Evolutionary conservation across 1,284 basidiomycete species (phyloP), one percentile per base, ranked within the genome.

Genomic region (Ganoderma resinaceum): DNA sequence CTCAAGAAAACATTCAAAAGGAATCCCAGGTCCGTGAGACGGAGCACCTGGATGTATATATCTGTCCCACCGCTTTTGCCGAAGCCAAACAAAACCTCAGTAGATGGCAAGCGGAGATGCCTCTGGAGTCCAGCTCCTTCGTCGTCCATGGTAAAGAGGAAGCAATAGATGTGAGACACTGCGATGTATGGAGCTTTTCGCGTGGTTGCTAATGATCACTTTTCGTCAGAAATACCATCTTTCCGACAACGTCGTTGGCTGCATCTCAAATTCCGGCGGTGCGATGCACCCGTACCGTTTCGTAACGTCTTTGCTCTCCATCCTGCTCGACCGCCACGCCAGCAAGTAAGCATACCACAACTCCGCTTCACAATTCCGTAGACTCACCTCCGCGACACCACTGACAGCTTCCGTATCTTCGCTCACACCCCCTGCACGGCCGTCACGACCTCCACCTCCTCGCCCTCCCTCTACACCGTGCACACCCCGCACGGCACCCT

Each of bases 401-500:
- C 37, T 38, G 37, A 12, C 71, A 85, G 85, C 65, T 82, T 86
- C 72, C 74, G 76, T 26, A 72, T 86, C 43, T 79, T 79, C 58
- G 81, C 82, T 26, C 78, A 82, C 38, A 84, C 81, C 3, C 82
- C 84, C 2, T 83, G 82, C 68, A 81, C 78, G 2, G 73, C 74
- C 7, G 80, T 85, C 62, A 62, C 68, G 1, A 73, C 77, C 46
- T 49, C 46, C 0, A 0, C 66, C 16, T 23, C 58, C 58, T 68
- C 76, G 1, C 67, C 70, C 9, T 74, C 73, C 1, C 69, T 75
- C 35, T 86, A 86, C 77, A 80, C 79, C 18, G 69, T 84, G 37
- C 76, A 73, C 2, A 94, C 93, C 0, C 82, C 86, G 1, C 85
- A 82, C 55, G 91, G 92, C 2, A 71, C 73, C 16, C 79, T 93